Conservation (phyloP, 75 land plant species). For the Selaginella moellendorffii region DNA sequence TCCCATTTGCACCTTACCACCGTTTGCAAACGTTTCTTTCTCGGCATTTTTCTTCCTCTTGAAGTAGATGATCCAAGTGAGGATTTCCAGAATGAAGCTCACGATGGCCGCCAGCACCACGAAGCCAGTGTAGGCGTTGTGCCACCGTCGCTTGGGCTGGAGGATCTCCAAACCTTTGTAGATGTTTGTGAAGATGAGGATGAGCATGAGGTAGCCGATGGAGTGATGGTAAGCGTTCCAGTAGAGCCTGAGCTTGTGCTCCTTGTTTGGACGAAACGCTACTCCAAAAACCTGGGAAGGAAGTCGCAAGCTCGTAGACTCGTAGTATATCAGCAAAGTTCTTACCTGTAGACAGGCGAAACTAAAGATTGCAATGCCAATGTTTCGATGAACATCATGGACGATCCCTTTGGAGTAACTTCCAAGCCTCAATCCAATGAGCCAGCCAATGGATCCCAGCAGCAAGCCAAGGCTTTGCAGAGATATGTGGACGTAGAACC, state of each 20-base stretch:
- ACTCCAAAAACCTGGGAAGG: not conserved
- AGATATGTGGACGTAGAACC: not conserved
- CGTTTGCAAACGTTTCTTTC: not conserved
- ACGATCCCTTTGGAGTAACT: slow-evolving; percentile 3
- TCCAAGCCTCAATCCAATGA: slow-evolving; percentile 3
- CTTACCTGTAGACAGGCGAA: not conserved
- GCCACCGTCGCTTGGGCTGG: slow-evolving; percentile 18
- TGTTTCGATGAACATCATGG: not conserved
- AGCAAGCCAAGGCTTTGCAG: not conserved
- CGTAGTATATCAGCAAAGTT: too few species aligned
- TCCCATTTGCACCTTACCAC: not conserved
- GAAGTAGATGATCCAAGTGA: slow-evolving; percentile 9
- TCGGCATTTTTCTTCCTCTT: not conserved
- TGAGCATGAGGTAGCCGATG: slow-evolving; percentile 20
- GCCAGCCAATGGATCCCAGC: slow-evolving; percentile 5
- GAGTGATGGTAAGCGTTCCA: slow-evolving; percentile 37
- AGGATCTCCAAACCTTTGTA: slow-evolving; percentile 20
- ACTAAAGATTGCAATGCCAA: not conserved
- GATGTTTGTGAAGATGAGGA: slow-evolving; percentile 19
- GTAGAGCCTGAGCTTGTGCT: slow-evolving; percentile 14
- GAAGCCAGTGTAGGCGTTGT: slow-evolving; percentile 18
- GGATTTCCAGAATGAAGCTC: not conserved
- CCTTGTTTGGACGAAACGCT: slow-evolving; percentile 15
- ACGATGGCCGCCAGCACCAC: slow-evolving; percentile 1
- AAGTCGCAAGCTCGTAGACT: not conserved